Conservation (phyloP, 441 rosid genomes). For the Syzygium syzygioides region DNA sequence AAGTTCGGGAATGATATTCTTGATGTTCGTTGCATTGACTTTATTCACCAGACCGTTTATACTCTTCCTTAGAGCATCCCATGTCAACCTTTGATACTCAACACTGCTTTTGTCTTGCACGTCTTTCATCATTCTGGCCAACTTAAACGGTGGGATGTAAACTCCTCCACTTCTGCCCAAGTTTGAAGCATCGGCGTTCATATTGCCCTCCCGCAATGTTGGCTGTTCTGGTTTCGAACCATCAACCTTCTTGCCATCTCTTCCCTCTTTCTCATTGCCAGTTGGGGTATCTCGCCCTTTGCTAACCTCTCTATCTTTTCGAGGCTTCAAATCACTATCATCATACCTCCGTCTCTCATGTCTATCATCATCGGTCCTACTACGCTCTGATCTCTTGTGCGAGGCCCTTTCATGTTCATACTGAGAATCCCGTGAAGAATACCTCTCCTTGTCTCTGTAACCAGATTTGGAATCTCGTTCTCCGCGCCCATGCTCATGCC, state of each 20-base stretch:
- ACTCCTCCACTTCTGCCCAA: slow-evolving; percentile 79
- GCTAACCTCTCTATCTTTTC: slow-evolving; percentile 25
- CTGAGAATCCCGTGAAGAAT: slow-evolving; percentile 19
- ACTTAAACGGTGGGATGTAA: slow-evolving; percentile 83
- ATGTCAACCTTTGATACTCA: slow-evolving; percentile 85
- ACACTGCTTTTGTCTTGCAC: slow-evolving; percentile 73
- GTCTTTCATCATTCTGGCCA: slow-evolving; percentile 88
- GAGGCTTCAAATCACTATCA: slow-evolving; percentile 15
- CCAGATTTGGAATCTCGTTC: slow-evolving; percentile 26
- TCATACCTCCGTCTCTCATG: slow-evolving; percentile 2
- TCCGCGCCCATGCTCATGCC: slow-evolving; percentile 23
- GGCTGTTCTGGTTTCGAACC: slow-evolving; percentile 23
- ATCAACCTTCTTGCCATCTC: slow-evolving; percentile 21
- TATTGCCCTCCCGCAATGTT: slow-evolving; percentile 26
- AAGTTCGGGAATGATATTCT: slow-evolving; percentile 81
- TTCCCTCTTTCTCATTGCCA: slow-evolving; percentile 24
- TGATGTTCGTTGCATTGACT: slow-evolving; percentile 80
- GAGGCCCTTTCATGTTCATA: slow-evolving; percentile 20
- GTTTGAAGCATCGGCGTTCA: slow-evolving; percentile 20
- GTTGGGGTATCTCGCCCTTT: slow-evolving; percentile 16
- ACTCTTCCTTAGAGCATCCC: slow-evolving; percentile 95
- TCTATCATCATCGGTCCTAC: slow-evolving; percentile 13
- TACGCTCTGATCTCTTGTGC: slow-evolving; percentile 14
- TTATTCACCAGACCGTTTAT: slow-evolving; percentile 87
- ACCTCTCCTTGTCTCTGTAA: slow-evolving; percentile 17